phyloP scores from a whole-genome alignment of 768 basidiomycete genomes.

The Boletellus emodensis region DNA sequence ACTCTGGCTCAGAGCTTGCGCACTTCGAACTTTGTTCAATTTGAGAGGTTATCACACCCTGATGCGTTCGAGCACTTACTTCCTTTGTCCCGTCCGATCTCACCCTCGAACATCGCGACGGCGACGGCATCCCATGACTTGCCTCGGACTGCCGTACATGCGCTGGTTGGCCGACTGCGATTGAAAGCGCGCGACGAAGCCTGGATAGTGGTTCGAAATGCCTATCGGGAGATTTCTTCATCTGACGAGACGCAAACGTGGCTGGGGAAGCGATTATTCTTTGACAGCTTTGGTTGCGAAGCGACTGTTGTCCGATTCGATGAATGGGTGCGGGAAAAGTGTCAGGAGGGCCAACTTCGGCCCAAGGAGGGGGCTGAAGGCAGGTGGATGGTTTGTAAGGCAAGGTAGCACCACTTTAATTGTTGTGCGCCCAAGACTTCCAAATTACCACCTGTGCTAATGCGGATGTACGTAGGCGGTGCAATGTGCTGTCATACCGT shows the following conservation, averaged over 20 bases:
- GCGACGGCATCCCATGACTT: constrained; percentile 18
- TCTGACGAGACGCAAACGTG: constrained; percentile 41
- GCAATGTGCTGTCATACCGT: no score
- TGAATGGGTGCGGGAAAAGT: constrained; percentile 50
- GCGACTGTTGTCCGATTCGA: constrained; percentile 34
- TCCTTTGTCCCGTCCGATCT: background rate
- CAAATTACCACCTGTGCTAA: background rate
- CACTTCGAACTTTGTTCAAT: constrained; percentile 48
- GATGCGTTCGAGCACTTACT: constrained; percentile 25
- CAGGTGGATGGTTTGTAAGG: constrained; percentile 60
- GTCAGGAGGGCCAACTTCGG: constrained; percentile 43
- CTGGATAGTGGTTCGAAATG: constrained; percentile 57
- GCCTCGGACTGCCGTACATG: constrained; percentile 40
- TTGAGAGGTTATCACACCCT: constrained; percentile 43
- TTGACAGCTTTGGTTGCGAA: constrained; percentile 35
- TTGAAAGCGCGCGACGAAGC: constrained; percentile 48
- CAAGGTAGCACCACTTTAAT: constrained; percentile 26
- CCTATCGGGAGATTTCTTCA: constrained; percentile 56
- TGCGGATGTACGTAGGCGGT: no score
- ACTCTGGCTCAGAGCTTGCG: constrained; percentile 51
- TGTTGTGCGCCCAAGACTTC: background rate
- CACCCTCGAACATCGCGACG: background rate
- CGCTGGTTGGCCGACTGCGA: constrained; percentile 46
- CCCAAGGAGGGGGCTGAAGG: constrained; percentile 55
- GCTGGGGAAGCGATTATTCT: constrained; percentile 46